These are phyloP conservation scores for Polytrichum commune DNA, from an alignment of 225 moss, liverwort and hornwort genomes.

Conservation along the genomic window DNA sequence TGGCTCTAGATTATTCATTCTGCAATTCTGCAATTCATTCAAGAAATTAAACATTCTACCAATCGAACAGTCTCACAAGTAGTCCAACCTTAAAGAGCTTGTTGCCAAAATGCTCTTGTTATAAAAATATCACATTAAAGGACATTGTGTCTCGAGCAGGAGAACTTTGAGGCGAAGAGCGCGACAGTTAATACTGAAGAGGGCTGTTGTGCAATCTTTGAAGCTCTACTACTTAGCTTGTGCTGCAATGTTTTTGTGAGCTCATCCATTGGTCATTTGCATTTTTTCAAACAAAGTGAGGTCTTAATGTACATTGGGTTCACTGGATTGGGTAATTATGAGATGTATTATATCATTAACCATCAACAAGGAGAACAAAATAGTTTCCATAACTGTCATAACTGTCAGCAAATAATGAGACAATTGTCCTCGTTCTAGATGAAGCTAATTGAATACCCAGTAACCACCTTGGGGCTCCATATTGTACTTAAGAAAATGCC, in stretches of 20 bases:
- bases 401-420: too few relatives aligned
- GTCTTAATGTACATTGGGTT: conserved; percentile 4
- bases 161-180: conserved; percentile 6
- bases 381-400: too few relatives aligned
- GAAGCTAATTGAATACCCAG: too few relatives aligned
- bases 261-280: conserved; percentile 7
- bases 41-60: not conserved
- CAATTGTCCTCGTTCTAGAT: too few relatives aligned
- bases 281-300: conserved; percentile 7
- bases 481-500: too few relatives aligned
- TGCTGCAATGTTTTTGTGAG: conserved; percentile 18
- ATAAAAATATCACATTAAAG: conserved; percentile 3
- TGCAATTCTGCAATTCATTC: too few relatives aligned
- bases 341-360: too few relatives aligned
- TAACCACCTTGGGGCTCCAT: too few relatives aligned
- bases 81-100: not conserved
- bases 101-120: not conserved
- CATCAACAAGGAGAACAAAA: too few relatives aligned
- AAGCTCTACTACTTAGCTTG: conserved; percentile 7
- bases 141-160: conserved; percentile 13
- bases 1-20: too few relatives aligned
- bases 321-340: too few relatives aligned
- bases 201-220: not conserved
- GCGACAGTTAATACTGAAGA: conserved; percentile 3
- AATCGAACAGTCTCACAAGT: not conserved